Evolutionary conservation across 2,329 filamentous ascomycete genomes (phyloP).

Genomic region (Fusarium clavum): DNA sequence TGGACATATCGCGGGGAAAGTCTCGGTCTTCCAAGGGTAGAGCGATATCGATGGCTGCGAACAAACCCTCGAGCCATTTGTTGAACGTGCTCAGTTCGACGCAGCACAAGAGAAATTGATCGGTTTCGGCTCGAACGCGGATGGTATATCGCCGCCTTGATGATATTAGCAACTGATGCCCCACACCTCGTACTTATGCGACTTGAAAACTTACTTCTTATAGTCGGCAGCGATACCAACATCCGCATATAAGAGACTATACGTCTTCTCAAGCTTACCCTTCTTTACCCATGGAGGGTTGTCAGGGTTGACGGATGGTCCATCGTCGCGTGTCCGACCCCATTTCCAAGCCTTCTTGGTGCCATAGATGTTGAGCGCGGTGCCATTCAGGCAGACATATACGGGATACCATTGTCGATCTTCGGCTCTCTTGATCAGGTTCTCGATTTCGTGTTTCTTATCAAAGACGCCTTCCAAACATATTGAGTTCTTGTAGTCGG

Average conservation of each 20-base stretch:
- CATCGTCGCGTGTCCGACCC: conserved; percentile 61
- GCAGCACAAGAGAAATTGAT: conserved; percentile 78
- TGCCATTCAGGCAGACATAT: conserved; percentile 74
- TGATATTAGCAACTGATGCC: conserved; percentile 12
- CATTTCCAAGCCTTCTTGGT: conserved; percentile 68
- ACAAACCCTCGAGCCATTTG: conserved; percentile 75
- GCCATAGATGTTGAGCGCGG: conserved; percentile 73
- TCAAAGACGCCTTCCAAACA: conserved; percentile 67
- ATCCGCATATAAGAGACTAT: conserved; percentile 80
- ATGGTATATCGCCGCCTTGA: conserved; percentile 72
- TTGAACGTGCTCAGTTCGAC: conserved; percentile 73
- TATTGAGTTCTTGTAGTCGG: conserved; percentile 68
- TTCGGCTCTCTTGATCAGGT: conserved; percentile 70
- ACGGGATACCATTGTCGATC: conserved; percentile 73
- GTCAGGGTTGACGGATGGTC: conserved; percentile 62
- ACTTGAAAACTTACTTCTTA: conserved; percentile 66
- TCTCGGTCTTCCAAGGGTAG: conserved; percentile 77
- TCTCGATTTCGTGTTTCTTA: conserved; percentile 74
- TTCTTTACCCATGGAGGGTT: conserved; percentile 64
- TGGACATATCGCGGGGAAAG: conserved; percentile 70
- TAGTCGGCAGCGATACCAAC: conserved; percentile 80
- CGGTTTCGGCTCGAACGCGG: conserved; percentile 77
- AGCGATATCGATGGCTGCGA: conserved; percentile 79
- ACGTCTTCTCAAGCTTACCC: conserved; percentile 71
- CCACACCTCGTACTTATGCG: not conserved